Percentiles rank a stretch among this genome's conserved stretches.
Conservation (phyloP, 1,139 yeast species). For the Hyphopichia wangnamkhiaoensis region DNA sequence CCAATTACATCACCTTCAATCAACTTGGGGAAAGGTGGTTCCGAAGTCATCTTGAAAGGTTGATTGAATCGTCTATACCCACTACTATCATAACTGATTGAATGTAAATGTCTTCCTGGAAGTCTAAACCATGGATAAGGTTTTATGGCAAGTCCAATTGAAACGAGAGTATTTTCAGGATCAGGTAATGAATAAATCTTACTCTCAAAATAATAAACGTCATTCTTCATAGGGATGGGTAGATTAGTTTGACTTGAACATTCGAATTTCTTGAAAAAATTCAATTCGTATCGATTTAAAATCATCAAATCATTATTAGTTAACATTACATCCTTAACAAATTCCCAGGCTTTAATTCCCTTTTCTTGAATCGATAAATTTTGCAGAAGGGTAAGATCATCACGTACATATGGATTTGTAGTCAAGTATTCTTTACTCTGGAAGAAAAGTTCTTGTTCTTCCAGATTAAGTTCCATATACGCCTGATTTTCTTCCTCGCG, state of each 20-base stretch:
- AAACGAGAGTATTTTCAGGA: slow-evolving; percentile 45
- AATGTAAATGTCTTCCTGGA: slow-evolving; percentile 56
- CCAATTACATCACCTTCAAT: slow-evolving; percentile 68
- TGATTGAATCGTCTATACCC: slow-evolving; percentile 54
- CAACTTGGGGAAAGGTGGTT: slow-evolving; percentile 47
- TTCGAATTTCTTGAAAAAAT: slow-evolving; percentile 68
- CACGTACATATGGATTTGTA: slow-evolving; percentile 55
- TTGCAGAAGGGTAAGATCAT: slow-evolving; percentile 48
- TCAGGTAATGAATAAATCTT: slow-evolving; percentile 61
- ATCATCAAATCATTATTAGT: slow-evolving; percentile 63
- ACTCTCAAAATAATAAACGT: slow-evolving; percentile 88
- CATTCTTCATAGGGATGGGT: slow-evolving; percentile 84
- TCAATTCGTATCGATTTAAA: slow-evolving; percentile 72
- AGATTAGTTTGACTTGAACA: slow-evolving; percentile 81
- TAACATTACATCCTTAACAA: slow-evolving; percentile 67
- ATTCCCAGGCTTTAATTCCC: slow-evolving; percentile 93
- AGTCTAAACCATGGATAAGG: slow-evolving; percentile 63
- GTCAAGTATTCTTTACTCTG: slow-evolving; percentile 62
- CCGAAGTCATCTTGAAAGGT: slow-evolving; percentile 42
- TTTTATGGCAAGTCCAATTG: slow-evolving; percentile 48
- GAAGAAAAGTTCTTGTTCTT: slow-evolving; percentile 79
- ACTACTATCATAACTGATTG: slow-evolving; percentile 52
- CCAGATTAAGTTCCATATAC: slow-evolving; percentile 61
- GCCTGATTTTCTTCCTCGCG: slow-evolving; percentile 65
- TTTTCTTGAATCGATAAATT: slow-evolving; percentile 78